Percentiles rank a stretch among this genome's conserved stretches.
Conservation (phyloP, 306 rosid species). For the Luffa aegyptiaca region DNA sequence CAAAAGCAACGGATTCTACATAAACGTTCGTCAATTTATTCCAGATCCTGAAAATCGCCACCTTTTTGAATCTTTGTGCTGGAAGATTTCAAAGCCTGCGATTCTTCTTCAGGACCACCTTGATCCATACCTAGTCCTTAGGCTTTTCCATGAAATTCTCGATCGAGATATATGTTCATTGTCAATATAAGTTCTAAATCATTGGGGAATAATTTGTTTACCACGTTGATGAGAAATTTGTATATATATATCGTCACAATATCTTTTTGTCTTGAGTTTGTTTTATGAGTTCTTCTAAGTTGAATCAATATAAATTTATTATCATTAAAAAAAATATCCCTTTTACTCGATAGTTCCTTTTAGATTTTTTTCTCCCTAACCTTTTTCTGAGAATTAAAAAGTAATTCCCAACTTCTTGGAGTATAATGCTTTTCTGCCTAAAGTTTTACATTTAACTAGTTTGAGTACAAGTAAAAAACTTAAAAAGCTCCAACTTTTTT, state of each 20-base stretch:
- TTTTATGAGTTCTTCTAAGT: too few species aligned
- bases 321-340: neutral
- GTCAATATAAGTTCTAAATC: too few species aligned
- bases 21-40: neutral
- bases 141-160: neutral
- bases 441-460: neutral
- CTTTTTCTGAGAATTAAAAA: neutral
- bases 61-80: slow-evolving; percentile 8
- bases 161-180: neutral
- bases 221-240: too few species aligned
- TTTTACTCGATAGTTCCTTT: neutral
- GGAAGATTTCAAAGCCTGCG: neutral
- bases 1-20: slow-evolving; percentile 3
- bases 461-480: neutral
- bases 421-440: neutral
- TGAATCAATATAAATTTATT: neutral
- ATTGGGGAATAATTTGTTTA: too few species aligned
- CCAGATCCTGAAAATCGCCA: neutral
- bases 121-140: neutral
- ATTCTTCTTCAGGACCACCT: neutral
- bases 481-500: neutral
- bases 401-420: neutral
- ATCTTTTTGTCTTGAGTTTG: too few species aligned
- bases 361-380: neutral
- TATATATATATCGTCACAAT: too few species aligned